Evolutionary conservation across 169 alveolate species (phyloP), one percentile per base, ranked within the genome.

Genomic region (Besnoitia besnoiti): DNA sequence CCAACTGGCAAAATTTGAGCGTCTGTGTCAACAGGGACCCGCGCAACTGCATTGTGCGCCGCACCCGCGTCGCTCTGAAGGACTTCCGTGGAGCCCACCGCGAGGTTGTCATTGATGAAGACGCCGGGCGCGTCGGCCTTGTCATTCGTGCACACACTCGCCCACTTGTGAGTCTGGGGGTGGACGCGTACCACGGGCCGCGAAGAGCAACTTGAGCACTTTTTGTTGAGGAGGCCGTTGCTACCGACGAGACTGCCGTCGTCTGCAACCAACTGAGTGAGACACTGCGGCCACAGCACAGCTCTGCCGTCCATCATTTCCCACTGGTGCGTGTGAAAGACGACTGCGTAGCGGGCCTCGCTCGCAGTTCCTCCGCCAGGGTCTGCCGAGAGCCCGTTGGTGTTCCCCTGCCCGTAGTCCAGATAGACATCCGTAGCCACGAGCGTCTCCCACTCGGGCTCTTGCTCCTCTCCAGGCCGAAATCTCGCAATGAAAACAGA

Each of bases 131-230:
- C 59, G 87, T 77, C 87, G 39, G 62, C 51, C 16, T 42, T 40
- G 47, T 35, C 40, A 59, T 37, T 77, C 47, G 61, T 77, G 61
- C 87, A 77, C n/a, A 77, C 59, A 59, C 87, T 77, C 16, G 59
- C 59, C 87, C 87, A 77, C 37, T 42, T 27, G 61, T 39, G 87
- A 0, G 62, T 40, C 37, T 46, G 42, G 61, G 87, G 87, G 87
- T 77, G 87, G 10, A 77, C 87, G 40, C 87, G 87, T 4, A 24
- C n/a, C 62, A 46, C 10, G 50, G 87, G 87, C 10, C n/a, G 87
- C 59, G 87, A 77, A 3, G 87, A 77, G 59, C 87, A 77, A 27
- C 59, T 21, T 8, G 61, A 42, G 47, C 87, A 77, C 61, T 77
- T 77, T 35, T 14, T 77, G 59, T 77, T 77, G 24, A 77, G 47